These are phyloP conservation scores for Colletotrichum shisoi DNA, from an alignment of 2,329 filamentous ascomycete species.

Conservation along the genomic window DNA sequence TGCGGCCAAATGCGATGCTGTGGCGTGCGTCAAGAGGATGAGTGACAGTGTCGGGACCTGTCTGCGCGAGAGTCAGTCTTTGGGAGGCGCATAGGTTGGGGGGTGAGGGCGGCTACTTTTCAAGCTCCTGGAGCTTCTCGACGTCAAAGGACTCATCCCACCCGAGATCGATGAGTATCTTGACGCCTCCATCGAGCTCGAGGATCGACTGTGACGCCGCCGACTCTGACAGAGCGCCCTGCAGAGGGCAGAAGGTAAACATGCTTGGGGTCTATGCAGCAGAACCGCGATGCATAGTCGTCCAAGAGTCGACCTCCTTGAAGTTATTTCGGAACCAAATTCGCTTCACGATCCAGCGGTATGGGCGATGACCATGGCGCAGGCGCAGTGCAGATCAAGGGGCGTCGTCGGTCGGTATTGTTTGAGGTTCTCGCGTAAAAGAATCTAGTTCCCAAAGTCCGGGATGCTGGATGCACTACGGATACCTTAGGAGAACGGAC, in stretches of 20 bases:
- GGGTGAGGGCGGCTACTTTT: constrained; percentile 69
- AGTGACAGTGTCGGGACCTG: constrained; percentile 91
- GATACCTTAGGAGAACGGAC: too few relatives aligned
- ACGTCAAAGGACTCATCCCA: constrained; percentile 94
- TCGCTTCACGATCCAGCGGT: constrained; percentile 7
- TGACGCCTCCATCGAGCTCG: constrained; percentile 95
- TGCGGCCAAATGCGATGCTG: constrained; percentile 87
- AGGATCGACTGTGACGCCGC: constrained; percentile 92
- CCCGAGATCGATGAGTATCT: constrained; percentile 91
- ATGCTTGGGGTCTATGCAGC: constrained; percentile 57
- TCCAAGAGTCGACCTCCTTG: not conserved
- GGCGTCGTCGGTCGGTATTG: too few relatives aligned
- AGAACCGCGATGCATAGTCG: constrained; percentile 23
- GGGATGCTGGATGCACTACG: constrained; percentile 6
- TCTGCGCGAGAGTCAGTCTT: constrained; percentile 56
- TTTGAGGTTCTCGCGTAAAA: constrained; percentile 30
- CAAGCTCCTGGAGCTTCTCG: constrained; percentile 82
- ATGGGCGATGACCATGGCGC: constrained; percentile 25
- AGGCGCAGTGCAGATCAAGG: not conserved
- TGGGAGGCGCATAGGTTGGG: not conserved
- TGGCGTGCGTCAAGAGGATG: constrained; percentile 93
- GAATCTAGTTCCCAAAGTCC: constrained; percentile 17
- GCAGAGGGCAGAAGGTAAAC: constrained; percentile 94
- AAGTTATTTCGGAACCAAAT: not conserved
- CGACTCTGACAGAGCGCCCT: constrained; percentile 88